A percentile compares a stretch with the other conserved stretches of the same genome.
phyloP scores from a whole-genome alignment of 1,284 basidiomycete species.

The Sutorius eximius region DNA sequence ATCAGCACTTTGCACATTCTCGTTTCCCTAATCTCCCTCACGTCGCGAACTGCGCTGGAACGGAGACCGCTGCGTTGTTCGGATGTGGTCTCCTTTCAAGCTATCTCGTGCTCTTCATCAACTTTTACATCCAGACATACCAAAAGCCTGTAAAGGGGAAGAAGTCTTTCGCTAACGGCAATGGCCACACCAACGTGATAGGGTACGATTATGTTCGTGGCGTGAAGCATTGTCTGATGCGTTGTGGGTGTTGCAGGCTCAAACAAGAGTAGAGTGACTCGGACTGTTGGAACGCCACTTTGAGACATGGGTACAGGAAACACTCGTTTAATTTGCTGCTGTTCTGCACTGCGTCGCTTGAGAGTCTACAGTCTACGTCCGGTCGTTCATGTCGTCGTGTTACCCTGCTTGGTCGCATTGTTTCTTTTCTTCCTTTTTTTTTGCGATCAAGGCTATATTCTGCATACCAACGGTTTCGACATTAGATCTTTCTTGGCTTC shows the following conservation, averaged over 20 bases:
- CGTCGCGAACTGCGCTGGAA: slow-evolving; percentile 83
- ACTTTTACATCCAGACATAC: slow-evolving; percentile 86
- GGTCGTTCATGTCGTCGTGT: slow-evolving; percentile 14
- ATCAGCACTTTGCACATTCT: slow-evolving; percentile 74
- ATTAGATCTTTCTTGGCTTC: slow-evolving; percentile 15
- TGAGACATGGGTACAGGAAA: neutral
- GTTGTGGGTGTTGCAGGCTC: slow-evolving; percentile 13
- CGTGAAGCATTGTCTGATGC: neutral
- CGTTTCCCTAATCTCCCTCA: slow-evolving; percentile 68
- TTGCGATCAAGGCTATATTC: slow-evolving; percentile 17
- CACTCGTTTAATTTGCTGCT: slow-evolving; percentile 17
- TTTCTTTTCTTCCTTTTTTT: slow-evolving; percentile 7
- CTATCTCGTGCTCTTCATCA: slow-evolving; percentile 91
- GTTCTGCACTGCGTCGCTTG: slow-evolving; percentile 6
- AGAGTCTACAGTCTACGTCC: slow-evolving; percentile 13
- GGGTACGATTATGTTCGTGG: slow-evolving; percentile 17
- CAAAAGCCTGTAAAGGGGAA: slow-evolving; percentile 56
- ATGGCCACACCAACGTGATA: slow-evolving; percentile 32
- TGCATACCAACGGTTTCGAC: slow-evolving; percentile 10
- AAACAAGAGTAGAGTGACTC: slow-evolving; percentile 26
- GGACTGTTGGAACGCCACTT: neutral
- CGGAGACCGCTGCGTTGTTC: slow-evolving; percentile 84
- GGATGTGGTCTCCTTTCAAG: slow-evolving; percentile 87
- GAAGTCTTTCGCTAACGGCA: slow-evolving; percentile 38
- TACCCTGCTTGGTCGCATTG: slow-evolving; percentile 12